Conservation (phyloP, 169 alveolate genomes). For the Amoebophrya sp. region DNA sequence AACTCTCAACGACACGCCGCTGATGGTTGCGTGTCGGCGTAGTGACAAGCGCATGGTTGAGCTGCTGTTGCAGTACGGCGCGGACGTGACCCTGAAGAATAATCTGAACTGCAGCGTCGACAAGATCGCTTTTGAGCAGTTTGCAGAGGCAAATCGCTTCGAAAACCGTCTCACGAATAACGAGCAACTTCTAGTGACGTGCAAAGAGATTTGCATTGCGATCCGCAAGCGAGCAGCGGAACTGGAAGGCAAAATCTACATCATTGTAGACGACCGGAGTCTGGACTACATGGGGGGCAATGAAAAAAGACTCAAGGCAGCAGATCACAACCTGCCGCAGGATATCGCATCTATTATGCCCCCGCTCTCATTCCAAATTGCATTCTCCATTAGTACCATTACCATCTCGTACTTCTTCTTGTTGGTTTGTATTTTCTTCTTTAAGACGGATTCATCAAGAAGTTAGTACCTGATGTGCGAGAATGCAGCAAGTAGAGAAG, state of each 20-base stretch:
- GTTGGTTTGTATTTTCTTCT: no score
- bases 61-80: background rate
- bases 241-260: conserved; percentile 21
- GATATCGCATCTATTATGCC: background rate
- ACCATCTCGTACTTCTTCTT: no score
- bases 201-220: background rate
- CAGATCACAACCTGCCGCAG: background rate
- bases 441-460: no score
- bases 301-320: background rate
- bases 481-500: background rate
- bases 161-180: background rate
- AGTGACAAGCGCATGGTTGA: background rate
- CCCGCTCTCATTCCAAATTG: no score
- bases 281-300: conserved; percentile 20
- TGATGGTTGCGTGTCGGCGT: background rate
- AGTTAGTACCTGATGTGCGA: background rate
- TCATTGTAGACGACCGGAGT: conserved; percentile 9
- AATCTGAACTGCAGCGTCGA: background rate
- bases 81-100: background rate
- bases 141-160: conserved; percentile 13
- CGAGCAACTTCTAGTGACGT: background rate
- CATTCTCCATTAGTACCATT: no score
- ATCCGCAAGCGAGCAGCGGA: background rate
- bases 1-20: background rate
- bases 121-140: conserved; percentile 8